Base-by-base conservation (phyloP, 2,329 filamentous ascomycete genomes). In the Blastomyces emzantsi region DNA sequence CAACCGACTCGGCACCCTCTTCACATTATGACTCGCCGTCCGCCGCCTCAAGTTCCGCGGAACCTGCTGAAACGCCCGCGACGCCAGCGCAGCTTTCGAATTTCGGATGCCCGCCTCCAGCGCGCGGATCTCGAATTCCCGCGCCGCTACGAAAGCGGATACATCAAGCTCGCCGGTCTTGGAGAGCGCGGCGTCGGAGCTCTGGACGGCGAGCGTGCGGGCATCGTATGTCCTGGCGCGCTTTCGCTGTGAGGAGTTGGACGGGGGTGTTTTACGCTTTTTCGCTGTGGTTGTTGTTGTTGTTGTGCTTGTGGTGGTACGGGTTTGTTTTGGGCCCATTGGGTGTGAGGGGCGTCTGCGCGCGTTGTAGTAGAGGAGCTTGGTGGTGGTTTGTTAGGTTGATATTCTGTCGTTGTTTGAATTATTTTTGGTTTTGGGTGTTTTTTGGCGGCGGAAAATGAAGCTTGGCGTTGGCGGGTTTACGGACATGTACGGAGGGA, bases 1-100 rank as follows among this genome's bases (percentile, higher is more conserved):
- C 71, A 97, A 77, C 66, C 91, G 81, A 72, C 87, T 88, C 2
- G 94, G 94, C 19, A 99, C 88, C 66, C 89, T 85, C 77, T 93
- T 96, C 45, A 90, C 89, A 82, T 99, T 97, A 77, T 99, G 94
- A 74, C 92, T 96, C 25, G 93, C 94, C 0, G 93, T 96, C 69
- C 94, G 83, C 67, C 94, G 83, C 68, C 94, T 83, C 83, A 99
- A 79, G 60, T 88, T 87, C 68, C 91, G 85, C 1, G 94, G 94
- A 5, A 99, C 89, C 69, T 90, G 85, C 75, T 99, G 94, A 72
- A 97, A 97, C 17, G 93, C 92, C 61, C 93, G 84, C 64, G 85
- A 87, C 54, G 84, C 80, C 65, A 85, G 70, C 1, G 77, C 80
- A 67, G 80, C 80, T 74, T 89, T 92, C 57, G 90, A 88, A 45